Evolutionary conservation across 73 alveolate genomes (phyloP).

Genomic region (Paramecium sonneborni): DNA sequence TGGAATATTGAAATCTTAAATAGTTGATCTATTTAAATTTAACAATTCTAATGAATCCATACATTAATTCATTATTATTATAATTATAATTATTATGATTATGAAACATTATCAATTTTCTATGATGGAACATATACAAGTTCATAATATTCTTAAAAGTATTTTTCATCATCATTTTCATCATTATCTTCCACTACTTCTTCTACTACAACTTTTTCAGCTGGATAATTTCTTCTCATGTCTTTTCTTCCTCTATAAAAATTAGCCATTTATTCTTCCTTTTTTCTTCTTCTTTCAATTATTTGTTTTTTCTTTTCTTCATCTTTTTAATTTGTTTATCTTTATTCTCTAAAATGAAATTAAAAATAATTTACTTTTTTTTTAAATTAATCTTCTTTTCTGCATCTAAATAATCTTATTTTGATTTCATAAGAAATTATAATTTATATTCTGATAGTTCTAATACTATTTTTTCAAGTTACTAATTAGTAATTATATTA

Average conservation of each 20-base stretch:
- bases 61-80: background rate
- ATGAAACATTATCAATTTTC: background rate
- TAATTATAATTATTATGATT: background rate
- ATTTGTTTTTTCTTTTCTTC: constrained; percentile 32
- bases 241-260: constrained; percentile 24
- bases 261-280: constrained; percentile 10
- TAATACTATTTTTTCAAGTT: background rate
- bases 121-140: background rate
- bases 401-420: constrained; percentile 14
- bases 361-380: background rate
- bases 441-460: constrained; percentile 28
- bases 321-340: constrained; percentile 16
- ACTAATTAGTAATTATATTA: background rate
- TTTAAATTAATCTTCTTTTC: background rate
- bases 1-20: background rate
- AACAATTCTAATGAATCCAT: background rate
- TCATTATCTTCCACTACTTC: background rate
- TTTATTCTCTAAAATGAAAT: background rate
- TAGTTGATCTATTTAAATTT: background rate
- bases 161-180: constrained; percentile 14
- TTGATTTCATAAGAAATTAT: background rate
- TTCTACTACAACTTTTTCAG: background rate
- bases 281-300: constrained; percentile 36
- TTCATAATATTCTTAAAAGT: background rate
- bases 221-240: constrained; percentile 4